phyloP scores from a whole-genome alignment of 495 filamentous ascomycete genomes.

The Mytilinidion resinicola region DNA sequence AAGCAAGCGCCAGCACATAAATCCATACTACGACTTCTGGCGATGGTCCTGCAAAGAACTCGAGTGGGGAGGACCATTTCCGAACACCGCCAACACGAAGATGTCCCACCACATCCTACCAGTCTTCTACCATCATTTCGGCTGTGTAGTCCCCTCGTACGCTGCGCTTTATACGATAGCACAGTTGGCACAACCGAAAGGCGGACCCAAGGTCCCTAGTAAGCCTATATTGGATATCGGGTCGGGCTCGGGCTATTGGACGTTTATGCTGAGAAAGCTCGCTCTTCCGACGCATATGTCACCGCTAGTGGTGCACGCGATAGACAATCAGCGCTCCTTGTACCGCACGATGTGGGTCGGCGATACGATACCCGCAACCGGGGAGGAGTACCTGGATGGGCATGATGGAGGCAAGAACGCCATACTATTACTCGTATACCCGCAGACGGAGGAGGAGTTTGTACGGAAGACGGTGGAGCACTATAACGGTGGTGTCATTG shows the following conservation, averaged over 20 bases:
- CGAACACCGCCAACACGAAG: constrained; percentile 33
- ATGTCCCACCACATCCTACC: constrained; percentile 52
- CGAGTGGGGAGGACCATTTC: constrained; percentile 49
- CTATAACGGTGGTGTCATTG: constrained; percentile 51
- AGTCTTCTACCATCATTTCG: constrained; percentile 63
- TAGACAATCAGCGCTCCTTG: constrained; percentile 50
- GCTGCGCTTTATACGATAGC: constrained; percentile 47
- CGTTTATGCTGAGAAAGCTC: constrained; percentile 46
- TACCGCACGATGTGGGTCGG: constrained; percentile 54
- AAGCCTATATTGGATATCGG: constrained; percentile 49
- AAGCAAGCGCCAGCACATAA: constrained; percentile 35
- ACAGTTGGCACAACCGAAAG: constrained; percentile 31
- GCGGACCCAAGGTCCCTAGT: constrained; percentile 16
- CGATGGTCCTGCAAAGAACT: constrained; percentile 43
- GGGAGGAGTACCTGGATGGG: constrained; percentile 39
- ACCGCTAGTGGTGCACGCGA: constrained; percentile 32
- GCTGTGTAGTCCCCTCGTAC: constrained; percentile 53
- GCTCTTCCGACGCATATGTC: constrained; percentile 11
- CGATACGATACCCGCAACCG: constrained; percentile 50
- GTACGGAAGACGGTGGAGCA: constrained; percentile 46
- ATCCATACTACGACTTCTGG: constrained; percentile 56
- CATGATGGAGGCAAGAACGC: constrained; percentile 27
- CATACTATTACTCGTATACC: constrained; percentile 56
- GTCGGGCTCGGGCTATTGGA: constrained; percentile 59
- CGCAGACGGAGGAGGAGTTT: constrained; percentile 51